phyloP scores from a whole-genome alignment of 2,329 filamentous ascomycete genomes.

The Colletotrichum godetiae region DNA sequence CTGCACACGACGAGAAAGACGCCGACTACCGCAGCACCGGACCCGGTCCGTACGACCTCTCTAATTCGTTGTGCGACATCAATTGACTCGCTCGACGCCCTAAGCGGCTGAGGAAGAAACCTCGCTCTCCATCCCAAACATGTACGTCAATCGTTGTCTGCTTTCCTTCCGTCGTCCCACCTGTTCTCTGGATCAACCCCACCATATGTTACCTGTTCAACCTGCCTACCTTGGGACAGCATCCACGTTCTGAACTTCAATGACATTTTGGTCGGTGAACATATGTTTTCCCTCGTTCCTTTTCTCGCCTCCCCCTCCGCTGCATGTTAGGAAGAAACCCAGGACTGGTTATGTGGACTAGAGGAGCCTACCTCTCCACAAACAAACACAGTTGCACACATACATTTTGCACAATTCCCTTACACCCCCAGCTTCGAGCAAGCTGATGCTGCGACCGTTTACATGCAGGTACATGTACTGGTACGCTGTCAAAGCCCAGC shows the following conservation, averaged over 20 bases:
- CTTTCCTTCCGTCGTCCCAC: not conserved
- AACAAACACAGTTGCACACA: not conserved
- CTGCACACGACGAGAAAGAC: conserved; percentile 23
- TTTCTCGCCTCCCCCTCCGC: not conserved
- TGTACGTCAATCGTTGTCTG: conserved; percentile 20
- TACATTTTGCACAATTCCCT: conserved; percentile 10
- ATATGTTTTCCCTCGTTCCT: not conserved
- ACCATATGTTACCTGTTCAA: not conserved
- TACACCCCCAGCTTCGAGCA: not conserved
- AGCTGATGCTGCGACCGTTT: conserved; percentile 15
- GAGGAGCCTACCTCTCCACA: not conserved
- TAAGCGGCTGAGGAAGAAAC: not conserved
- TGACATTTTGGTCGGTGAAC: not conserved
- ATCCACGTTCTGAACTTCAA: not conserved
- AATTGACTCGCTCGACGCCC: not conserved
- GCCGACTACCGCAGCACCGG: conserved; percentile 34
- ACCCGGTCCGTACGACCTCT: conserved; percentile 24
- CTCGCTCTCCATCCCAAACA: not conserved
- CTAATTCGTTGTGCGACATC: conserved; percentile 13
- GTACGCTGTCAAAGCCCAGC: conserved; percentile 27
- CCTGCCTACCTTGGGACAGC: not conserved
- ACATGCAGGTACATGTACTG: conserved; percentile 33
- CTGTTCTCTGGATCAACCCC: not conserved
- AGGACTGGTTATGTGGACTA: not conserved
- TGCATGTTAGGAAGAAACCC: not conserved